Evolutionary conservation across 78 protist genomes (phyloP).

Genomic region (Dictyostelium capitatum): DNA sequence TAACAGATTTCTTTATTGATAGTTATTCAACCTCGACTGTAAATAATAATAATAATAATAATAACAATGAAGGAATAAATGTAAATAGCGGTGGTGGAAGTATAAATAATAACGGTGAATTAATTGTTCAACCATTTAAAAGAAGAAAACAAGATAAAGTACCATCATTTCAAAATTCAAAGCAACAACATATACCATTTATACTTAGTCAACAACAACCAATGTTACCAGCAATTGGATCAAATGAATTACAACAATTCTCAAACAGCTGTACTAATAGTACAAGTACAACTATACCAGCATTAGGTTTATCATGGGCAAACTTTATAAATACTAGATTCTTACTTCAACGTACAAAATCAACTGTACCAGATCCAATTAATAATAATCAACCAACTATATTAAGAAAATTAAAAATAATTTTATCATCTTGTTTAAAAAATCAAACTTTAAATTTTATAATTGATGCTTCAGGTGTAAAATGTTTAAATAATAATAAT

Average conservation of each 20-base stretch:
- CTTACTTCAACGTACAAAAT: conserved; percentile 5
- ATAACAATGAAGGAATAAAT: neutral
- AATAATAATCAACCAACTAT: neutral
- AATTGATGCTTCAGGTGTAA: conserved; percentile 56
- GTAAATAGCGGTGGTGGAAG: neutral
- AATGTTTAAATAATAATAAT: neutral
- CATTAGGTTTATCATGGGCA: conserved; percentile 76
- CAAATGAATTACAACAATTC: neutral
- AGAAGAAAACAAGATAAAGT: neutral
- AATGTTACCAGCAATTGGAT: neutral
- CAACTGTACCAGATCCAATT: neutral
- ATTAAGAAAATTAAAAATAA: conserved; percentile 32
- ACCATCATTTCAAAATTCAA: conserved; percentile 47
- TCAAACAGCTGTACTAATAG: too few species aligned
- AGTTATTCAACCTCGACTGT: neutral
- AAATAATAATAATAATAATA: neutral
- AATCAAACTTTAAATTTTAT: conserved; percentile 11
- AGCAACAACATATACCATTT: conserved; percentile 57
- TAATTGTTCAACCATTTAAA: conserved; percentile 1
- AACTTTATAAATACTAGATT: conserved; percentile 63
- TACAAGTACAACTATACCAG: conserved; percentile 36
- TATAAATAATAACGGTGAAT: neutral
- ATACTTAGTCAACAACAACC: neutral
- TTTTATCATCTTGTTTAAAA: conserved; percentile 43
- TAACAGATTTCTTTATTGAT: conserved; percentile 52